Evolutionary conservation across 306 rosid species (phyloP).

Genomic region (Luffa aegyptiaca): DNA sequence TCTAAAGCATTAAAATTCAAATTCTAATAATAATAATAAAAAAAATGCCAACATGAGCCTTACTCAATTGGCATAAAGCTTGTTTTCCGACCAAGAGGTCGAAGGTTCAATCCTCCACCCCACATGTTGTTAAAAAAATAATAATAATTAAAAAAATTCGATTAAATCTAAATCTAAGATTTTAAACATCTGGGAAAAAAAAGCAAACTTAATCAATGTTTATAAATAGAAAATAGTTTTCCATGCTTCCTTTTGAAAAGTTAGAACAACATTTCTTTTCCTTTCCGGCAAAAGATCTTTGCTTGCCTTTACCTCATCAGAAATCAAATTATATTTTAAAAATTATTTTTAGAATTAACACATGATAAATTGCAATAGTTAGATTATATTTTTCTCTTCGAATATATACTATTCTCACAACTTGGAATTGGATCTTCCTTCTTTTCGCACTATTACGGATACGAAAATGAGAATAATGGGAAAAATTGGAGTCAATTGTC

Average conservation of each 20-base stretch:
- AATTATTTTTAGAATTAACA: no score
- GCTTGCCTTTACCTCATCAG: neutral
- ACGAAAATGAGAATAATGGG: no score
- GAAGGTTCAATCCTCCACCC: no score
- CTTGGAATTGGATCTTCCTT: no score
- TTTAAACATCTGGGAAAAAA: neutral
- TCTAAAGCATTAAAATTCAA: neutral
- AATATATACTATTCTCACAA: no score
- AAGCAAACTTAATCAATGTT: neutral
- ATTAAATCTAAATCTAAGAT: neutral
- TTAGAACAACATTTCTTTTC: neutral
- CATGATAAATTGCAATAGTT: neutral
- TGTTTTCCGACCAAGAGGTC: no score
- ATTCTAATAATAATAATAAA: neutral
- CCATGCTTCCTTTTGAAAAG: neutral
- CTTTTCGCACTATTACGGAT: no score
- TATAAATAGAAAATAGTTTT: neutral
- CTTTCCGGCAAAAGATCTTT: neutral
- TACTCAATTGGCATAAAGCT: no score
- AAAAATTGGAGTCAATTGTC: no score
- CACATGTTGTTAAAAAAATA: no score
- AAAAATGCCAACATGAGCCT: no score
- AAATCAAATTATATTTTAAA: neutral
- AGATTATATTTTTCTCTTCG: neutral
- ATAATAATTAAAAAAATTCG: neutral